phyloP scores from a whole-genome alignment of 352 stramenopile species.

The Blastocystis sp. region DNA sequence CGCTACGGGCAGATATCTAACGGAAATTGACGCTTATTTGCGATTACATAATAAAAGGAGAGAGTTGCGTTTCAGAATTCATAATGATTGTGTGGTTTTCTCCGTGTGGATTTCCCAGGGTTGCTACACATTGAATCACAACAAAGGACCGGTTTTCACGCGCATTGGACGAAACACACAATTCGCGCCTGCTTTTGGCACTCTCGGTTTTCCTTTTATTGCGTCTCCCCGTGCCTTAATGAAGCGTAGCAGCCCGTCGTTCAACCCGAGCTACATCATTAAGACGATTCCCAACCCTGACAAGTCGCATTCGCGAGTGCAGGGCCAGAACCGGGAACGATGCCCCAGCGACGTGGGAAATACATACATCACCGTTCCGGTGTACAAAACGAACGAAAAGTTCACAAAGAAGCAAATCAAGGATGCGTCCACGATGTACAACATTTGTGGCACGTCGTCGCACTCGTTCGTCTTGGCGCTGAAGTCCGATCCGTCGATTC shows the following conservation, averaged over 20 bases:
- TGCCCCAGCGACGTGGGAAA: conserved; percentile 15
- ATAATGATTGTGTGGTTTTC: neutral
- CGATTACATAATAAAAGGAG: neutral
- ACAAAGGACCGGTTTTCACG: no score
- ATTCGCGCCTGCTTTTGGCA: neutral
- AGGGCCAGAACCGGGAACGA: neutral
- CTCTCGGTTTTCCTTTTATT: neutral
- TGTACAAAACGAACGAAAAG: conserved; percentile 34
- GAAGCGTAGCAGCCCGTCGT: conserved; percentile 3
- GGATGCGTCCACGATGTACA: conserved; percentile 8
- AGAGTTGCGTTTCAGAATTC: neutral
- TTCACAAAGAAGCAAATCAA: conserved; percentile 31
- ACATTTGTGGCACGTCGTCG: neutral
- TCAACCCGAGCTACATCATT: conserved; percentile 3
- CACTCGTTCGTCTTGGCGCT: conserved; percentile 41
- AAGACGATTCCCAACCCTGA: conserved; percentile 18
- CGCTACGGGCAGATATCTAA: conserved; percentile 42
- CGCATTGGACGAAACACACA: neutral
- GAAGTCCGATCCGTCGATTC: conserved; percentile 30
- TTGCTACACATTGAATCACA: no score
- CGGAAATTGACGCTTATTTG: neutral
- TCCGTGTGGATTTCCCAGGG: neutral
- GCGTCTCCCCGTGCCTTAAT: neutral
- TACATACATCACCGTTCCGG: conserved; percentile 14
- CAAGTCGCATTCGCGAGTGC: neutral